Evolutionary conservation across 177 flowering plant genomes (phyloP), one percentile per base, ranked within the genome.

Genomic region (Vitis hybrid): DNA sequence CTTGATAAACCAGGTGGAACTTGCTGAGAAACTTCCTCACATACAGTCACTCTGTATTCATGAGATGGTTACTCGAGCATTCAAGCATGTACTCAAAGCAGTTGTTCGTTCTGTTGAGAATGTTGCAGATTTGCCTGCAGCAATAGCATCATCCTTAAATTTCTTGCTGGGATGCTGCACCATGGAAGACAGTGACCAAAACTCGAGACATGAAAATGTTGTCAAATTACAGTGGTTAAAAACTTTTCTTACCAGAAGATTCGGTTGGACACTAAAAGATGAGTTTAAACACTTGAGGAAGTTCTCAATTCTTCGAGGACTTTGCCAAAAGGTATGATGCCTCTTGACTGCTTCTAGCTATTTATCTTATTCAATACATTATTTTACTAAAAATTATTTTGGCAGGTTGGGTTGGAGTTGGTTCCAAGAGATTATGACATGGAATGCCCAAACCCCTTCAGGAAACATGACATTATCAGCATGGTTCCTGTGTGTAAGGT

Each of bases 21-120:
- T 91, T 66, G 86, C 98, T 14, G 91, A 90, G 73, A 91, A 89
- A 81, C 93, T 94, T 70, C 97, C 98, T 64, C 98, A 94, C 70
- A 88, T 94, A 78, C 97, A 87, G 71, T 91, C 97, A 8, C 88
- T 94, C 73, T 94, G 97, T 80, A 77, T 94, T 51, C 98, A 94
- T 83, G 98, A 94, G 87, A 94, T 94, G 97, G 90, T 92, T 76
- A 87, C 92, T 79, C 87, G 97, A 82, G 97, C 97, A 69, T 92
- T 89, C 80, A 94, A 94, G 82, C 91, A 88, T 71, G 68, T 91
- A 10, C 73, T 94, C 60, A 84, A 78, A 75, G 90, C 91, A 70
- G 90, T 88, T 56, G 67, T 94, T 57, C 86, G 91, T 56, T 80
- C 92, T 66, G 86, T 82, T 66, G 83, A 74, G 18, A 80, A 84